Conservation (phyloP, 2,329 filamentous ascomycete species). For the Fusarium secorum region DNA sequence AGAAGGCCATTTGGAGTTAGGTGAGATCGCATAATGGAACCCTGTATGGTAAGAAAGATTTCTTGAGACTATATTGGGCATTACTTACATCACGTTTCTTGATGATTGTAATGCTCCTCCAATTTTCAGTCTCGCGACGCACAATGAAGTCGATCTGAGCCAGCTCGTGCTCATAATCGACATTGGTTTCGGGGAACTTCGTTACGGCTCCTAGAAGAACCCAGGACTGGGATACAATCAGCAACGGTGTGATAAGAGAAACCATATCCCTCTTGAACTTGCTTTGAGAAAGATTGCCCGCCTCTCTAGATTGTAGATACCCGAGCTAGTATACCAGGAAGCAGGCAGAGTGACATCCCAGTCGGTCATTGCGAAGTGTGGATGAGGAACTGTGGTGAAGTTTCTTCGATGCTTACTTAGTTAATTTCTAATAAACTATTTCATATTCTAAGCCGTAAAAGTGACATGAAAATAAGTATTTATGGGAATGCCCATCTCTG, state of each 20-base stretch:
- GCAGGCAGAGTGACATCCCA: not conserved
- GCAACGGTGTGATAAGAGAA: accelerated
- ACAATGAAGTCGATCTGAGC: not conserved
- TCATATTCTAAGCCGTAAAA: accelerated
- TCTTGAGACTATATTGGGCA: accelerated
- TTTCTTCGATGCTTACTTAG: not conserved
- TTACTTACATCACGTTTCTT: not conserved
- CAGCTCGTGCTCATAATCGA: not conserved
- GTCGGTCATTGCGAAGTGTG: not conserved
- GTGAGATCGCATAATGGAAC: not conserved
- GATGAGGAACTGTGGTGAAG: accelerated
- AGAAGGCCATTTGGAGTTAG: not conserved
- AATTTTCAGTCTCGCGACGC: not conserved
- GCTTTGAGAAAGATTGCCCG: not conserved
- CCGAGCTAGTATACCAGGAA: not conserved
- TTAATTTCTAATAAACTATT: accelerated
- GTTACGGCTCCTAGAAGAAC: not conserved
- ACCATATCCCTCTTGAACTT: accelerated
- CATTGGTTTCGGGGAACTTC: not conserved
- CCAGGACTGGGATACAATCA: not conserved
- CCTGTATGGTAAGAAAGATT: accelerated
- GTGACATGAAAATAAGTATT: accelerated
- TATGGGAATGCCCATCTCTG: accelerated
- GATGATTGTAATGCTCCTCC: not conserved
- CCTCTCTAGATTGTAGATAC: not conserved